These are phyloP conservation scores for Tetrahymena borealis DNA, from an alignment of 73 alveolate genomes.

Conservation along the genomic window DNA sequence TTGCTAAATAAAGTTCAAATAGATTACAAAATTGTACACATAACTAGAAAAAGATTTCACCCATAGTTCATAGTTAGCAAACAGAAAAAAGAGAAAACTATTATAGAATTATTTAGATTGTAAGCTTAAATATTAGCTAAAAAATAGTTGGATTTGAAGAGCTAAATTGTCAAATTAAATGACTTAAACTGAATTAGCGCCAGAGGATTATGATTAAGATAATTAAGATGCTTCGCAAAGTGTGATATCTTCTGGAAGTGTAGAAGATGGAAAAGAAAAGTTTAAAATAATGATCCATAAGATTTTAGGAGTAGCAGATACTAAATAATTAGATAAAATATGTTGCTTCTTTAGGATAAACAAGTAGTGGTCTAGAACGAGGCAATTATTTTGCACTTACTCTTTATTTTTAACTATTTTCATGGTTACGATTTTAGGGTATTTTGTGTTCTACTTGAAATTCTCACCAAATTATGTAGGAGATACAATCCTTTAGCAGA, in stretches of 20 bases:
- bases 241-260: not conserved
- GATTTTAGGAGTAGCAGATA: not conserved
- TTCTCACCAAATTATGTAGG: not conserved
- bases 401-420: not conserved
- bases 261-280: not conserved
- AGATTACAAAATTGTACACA: no score
- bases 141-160: not conserved
- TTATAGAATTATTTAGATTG: not conserved
- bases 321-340: not conserved
- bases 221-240: constrained; percentile 2
- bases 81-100: no score
- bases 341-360: not conserved
- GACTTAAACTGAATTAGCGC: not conserved
- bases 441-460: not conserved
- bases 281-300: not conserved
- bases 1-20: no score
- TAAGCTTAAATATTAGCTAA: not conserved
- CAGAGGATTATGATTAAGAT: not conserved
- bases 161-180: not conserved
- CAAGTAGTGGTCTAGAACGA: not conserved
- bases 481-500: not conserved
- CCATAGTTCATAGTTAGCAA: no score
- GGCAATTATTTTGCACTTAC: not conserved
- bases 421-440: not conserved
- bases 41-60: no score